These are phyloP conservation scores for Penicillium paradoxum DNA, from an alignment of 495 filamentous ascomycete species.

Conservation along the genomic window DNA sequence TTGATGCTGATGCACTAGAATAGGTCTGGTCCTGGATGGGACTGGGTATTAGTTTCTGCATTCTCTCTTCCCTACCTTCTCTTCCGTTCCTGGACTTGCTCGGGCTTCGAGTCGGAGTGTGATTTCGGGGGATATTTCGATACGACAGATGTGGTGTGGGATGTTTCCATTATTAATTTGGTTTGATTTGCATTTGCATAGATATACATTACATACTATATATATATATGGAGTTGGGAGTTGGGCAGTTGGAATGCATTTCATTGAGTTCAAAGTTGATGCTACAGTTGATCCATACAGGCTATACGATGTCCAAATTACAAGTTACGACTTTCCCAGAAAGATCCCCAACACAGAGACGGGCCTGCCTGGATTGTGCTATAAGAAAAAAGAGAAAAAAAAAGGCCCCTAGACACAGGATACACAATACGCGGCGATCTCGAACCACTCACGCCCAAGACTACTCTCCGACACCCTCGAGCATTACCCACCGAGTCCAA, in stretches of 20 bases:
- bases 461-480: background rate
- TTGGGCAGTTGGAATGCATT: constrained; percentile 3
- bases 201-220: constrained; percentile 4
- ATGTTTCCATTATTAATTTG: background rate
- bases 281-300: background rate
- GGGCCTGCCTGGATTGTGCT: constrained; percentile 23
- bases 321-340: background rate
- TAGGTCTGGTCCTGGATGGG: no score
- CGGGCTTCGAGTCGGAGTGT: background rate
- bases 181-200: constrained; percentile 7
- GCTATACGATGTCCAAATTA: background rate
- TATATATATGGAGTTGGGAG: constrained; percentile 6
- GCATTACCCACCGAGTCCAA: background rate
- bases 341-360: constrained; percentile 6
- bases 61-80: background rate
- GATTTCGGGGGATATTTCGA: constrained; percentile 3
- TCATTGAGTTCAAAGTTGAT: background rate
- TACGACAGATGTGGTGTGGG: constrained; percentile 5
- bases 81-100: background rate
- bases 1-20: no score
- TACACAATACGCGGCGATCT: background rate
- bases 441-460: background rate
- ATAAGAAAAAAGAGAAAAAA: constrained; percentile 18
- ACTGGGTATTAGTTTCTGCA: background rate
- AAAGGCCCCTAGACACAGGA: constrained; percentile 1